Percentiles rank a stretch among this genome's conserved stretches.
phyloP scores from a whole-genome alignment of 1,284 basidiomycete species.

The Sanghuangporus baumii region DNA sequence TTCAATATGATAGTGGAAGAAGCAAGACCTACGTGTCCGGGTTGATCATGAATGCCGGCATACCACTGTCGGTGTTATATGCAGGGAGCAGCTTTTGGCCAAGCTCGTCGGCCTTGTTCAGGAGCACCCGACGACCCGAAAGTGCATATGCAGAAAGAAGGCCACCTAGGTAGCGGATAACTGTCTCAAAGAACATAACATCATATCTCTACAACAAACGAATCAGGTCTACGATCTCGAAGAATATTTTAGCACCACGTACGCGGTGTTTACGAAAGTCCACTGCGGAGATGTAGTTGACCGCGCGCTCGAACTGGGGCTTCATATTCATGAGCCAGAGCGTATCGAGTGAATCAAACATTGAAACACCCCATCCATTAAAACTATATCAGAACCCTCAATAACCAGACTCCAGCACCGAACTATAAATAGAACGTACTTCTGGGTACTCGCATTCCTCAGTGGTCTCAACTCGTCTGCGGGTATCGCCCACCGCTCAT shows the following conservation, averaged over 20 bases:
- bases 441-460: constrained; percentile 40
- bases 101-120: constrained; percentile 48
- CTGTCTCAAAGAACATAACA: constrained; percentile 77
- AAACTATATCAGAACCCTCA: constrained; percentile 39
- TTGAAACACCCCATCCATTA: constrained; percentile 84
- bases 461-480: constrained; percentile 58
- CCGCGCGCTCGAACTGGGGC: constrained; percentile 71
- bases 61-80: constrained; percentile 43
- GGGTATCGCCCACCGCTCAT: constrained; percentile 50
- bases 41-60: constrained; percentile 46
- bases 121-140: constrained; percentile 39
- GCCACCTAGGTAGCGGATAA: constrained; percentile 84
- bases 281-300: constrained; percentile 61
- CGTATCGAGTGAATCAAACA: constrained; percentile 83
- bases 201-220: constrained; percentile 28
- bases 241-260: constrained; percentile 11
- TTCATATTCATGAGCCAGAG: constrained; percentile 81
- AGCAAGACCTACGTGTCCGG: constrained; percentile 36
- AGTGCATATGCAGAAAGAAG: constrained; percentile 80
- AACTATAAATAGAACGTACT: constrained; percentile 36
- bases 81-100: constrained; percentile 44
- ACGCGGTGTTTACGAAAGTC: constrained; percentile 45
- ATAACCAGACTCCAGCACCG: background rate
- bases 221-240: constrained; percentile 11
- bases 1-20: background rate